These are phyloP conservation scores for Bodo saltans DNA, from an alignment of 78 protist genomes.

Conservation along the genomic window DNA sequence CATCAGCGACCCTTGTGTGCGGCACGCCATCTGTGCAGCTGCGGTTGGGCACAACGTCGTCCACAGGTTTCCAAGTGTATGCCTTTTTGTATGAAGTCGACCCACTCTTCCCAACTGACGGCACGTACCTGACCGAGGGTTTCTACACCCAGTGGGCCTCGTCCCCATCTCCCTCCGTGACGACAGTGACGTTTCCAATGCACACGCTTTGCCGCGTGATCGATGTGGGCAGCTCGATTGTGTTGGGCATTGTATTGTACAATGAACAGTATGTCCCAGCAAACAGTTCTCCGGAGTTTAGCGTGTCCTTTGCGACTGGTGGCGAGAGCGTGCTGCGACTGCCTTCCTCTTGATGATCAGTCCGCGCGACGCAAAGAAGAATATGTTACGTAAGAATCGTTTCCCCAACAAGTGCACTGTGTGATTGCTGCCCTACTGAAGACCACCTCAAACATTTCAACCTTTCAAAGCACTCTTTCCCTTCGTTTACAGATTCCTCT, in stretches of 20 bases:
- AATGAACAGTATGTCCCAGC: not conserved
- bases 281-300: too few species aligned
- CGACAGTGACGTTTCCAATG: not conserved
- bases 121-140: not conserved
- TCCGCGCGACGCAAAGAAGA: too few species aligned
- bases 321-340: too few species aligned
- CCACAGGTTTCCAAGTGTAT: not conserved
- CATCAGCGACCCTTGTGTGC: not conserved
- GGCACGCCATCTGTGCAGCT: not conserved
- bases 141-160: not conserved
- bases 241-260: not conserved
- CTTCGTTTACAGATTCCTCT: too few species aligned
- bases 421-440: too few species aligned
- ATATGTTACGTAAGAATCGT: too few species aligned
- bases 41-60: not conserved
- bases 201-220: not conserved
- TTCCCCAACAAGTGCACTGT: too few species aligned
- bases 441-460: too few species aligned
- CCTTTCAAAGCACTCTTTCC: too few species aligned
- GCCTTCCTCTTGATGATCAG: too few species aligned
- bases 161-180: not conserved
- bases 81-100: not conserved
- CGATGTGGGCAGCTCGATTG: not conserved
- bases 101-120: not conserved
- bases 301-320: too few species aligned